Base-by-base conservation (phyloP, 148 eudicot genomes). In the Silene uniflora region DNA sequence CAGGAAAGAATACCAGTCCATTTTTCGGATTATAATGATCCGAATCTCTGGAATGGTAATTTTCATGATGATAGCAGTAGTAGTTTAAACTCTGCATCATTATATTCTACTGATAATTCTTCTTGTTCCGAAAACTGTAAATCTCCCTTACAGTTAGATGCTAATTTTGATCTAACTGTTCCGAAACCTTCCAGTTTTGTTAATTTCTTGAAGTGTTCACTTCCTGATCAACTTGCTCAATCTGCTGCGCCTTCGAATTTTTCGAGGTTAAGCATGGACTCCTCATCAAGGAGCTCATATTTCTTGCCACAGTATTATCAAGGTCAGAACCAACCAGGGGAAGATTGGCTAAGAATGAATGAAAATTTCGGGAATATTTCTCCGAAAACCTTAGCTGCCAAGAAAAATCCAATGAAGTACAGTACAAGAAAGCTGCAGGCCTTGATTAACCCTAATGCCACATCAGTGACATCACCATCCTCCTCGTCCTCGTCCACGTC, bases 401-500 rank as follows among this genome's bases (percentile, higher is more conserved):
- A 86, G 74, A 85, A 90, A 9, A 89, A 84, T 25, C 81, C 81
- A 2, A 91, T 89, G 93, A 91, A 90, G 77, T 67, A 77, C 69
- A 77, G 80, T 3, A 80, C 75, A 3, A 79, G 76, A 74, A 80
- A 58, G 78, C 58, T 75, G 52, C n/a, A n/a, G n/a, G n/a, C n/a
- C n/a, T n/a, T n/a, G n/a, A n/a, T n/a, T n/a, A n/a, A n/a, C n/a
- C n/a, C n/a, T n/a, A n/a, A n/a, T n/a, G n/a, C n/a, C n/a, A n/a
- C n/a, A n/a, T 39, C 79, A 35, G 58, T 44, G 29, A 27, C 29
- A 27, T 27, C 29, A 27, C 29, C 29, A 21, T 23, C 78, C 3
- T 23, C 69, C 14, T 16, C 77, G 13, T 22, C n/a, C n/a, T n/a
- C 82, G 21, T 24, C 80, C 19, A 47, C 85, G 8, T 75, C 87